A percentile compares a stretch with the other conserved stretches of the same genome.
Evolutionary conservation across 768 basidiomycete genomes (phyloP).

Genomic region (Cyclocybe aegerita): DNA sequence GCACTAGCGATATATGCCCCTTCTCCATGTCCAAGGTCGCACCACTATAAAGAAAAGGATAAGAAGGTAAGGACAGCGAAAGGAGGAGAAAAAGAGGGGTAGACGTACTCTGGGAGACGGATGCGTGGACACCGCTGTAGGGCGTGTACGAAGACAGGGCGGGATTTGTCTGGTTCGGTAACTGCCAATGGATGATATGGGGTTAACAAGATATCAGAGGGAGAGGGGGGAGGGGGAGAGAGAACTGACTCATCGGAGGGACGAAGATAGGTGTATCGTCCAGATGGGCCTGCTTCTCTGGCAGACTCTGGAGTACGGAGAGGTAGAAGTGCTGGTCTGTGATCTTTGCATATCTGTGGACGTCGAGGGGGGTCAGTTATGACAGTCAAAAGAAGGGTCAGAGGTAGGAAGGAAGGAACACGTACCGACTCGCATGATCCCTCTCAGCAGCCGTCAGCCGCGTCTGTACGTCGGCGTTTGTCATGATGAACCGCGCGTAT

Average conservation of each 20-base stretch:
- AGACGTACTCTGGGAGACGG: constrained; percentile 65
- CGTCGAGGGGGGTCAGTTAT: too few species aligned
- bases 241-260: constrained; percentile 68
- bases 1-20: constrained; percentile 79
- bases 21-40: constrained; percentile 71
- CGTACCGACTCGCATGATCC: constrained; percentile 71
- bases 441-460: constrained; percentile 82
- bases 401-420: not conserved
- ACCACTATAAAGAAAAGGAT: constrained; percentile 44
- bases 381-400: not conserved
- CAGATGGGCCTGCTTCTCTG: constrained; percentile 71
- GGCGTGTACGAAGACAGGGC: constrained; percentile 83
- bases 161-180: constrained; percentile 69
- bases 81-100: not conserved
- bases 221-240: constrained; percentile 7
- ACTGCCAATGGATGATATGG: constrained; percentile 50
- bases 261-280: constrained; percentile 73
- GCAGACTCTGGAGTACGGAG: constrained; percentile 83
- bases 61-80: not conserved
- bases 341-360: constrained; percentile 66
- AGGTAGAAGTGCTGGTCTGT: constrained; percentile 75
- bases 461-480: constrained; percentile 70
- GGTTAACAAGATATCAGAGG: not conserved
- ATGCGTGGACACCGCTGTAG: constrained; percentile 66
- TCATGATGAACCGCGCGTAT: constrained; percentile 77